A percentile compares a stretch with the other conserved stretches of the same genome.
Evolutionary conservation across 805 yeast genomes (phyloP).

Genomic region (Sungouiozyma ichnusensis): DNA sequence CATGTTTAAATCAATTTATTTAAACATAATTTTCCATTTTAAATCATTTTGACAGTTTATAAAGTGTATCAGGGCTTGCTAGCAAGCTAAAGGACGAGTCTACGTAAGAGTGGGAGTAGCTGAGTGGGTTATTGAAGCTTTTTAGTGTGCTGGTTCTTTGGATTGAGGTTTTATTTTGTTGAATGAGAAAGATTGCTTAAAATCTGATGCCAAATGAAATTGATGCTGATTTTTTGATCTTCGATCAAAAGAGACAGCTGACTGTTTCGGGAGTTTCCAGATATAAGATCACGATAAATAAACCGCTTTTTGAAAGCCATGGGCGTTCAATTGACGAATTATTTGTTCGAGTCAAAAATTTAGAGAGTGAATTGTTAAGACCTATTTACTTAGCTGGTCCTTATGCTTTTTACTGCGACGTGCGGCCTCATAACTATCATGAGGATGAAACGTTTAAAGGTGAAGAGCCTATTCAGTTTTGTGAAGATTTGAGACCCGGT

Average conservation of each 20-base stretch:
- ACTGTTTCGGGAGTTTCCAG: conserved; percentile 25
- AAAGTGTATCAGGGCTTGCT: too few species aligned
- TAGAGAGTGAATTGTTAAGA: conserved; percentile 59
- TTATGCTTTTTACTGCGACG: conserved; percentile 72
- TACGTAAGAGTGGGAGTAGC: too few species aligned
- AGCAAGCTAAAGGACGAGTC: too few species aligned
- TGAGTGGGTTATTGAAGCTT: too few species aligned
- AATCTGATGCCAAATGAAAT: neutral
- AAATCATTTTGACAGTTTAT: too few species aligned
- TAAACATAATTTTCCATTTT: too few species aligned
- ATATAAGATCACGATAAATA: conserved; percentile 17
- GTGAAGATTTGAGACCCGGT: conserved; percentile 58
- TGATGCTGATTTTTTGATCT: conserved; percentile 10
- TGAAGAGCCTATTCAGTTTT: conserved; percentile 34
- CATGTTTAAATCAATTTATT: too few species aligned
- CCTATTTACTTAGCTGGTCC: conserved; percentile 91
- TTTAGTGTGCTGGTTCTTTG: too few species aligned
- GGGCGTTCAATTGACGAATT: conserved; percentile 8
- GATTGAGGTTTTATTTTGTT: too few species aligned
- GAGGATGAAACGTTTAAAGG: conserved; percentile 33
- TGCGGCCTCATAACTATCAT: conserved; percentile 56
- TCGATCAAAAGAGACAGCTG: conserved; percentile 14
- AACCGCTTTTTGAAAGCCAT: conserved; percentile 7
- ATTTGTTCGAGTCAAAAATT: conserved; percentile 51
- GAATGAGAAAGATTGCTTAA: too few species aligned